Conservation (phyloP, 2,329 filamentous ascomycete genomes). For the Arthrobotrys sinensis region DNA sequence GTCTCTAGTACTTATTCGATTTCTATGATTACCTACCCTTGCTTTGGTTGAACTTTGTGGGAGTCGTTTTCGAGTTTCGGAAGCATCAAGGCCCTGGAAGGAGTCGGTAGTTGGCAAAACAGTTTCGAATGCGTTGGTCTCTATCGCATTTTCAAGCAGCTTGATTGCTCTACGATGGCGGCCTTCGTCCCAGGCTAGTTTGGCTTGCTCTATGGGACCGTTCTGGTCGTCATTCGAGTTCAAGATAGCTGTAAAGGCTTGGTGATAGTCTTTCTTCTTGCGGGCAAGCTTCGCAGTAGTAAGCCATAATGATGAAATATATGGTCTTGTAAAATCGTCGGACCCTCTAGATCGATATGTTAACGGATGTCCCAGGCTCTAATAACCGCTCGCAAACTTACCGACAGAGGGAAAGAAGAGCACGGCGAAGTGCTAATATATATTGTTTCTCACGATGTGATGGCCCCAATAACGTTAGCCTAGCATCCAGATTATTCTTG, state of each 20-base stretch:
- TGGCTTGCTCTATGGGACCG: conserved; percentile 93
- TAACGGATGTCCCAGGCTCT: neutral
- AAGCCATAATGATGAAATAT: conserved; percentile 88
- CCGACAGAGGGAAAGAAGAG: conserved; percentile 85
- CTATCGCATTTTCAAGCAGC: conserved; percentile 87
- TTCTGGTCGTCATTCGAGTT: conserved; percentile 87
- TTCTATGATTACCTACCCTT: conserved; percentile 27
- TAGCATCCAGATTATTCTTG: conserved; percentile 75
- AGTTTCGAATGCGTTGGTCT: conserved; percentile 80
- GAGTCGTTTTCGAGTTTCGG: conserved; percentile 42
- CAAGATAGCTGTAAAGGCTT: conserved; percentile 93
- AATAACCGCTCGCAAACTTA: conserved; percentile 68
- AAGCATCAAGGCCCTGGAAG: conserved; percentile 45
- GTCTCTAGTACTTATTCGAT: conserved; percentile 62
- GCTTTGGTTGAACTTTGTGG: conserved; percentile 59
- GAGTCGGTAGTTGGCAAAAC: conserved; percentile 66
- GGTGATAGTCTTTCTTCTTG: conserved; percentile 85
- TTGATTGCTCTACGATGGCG: conserved; percentile 96
- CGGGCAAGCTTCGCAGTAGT: conserved; percentile 86
- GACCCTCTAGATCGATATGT: conserved; percentile 29
- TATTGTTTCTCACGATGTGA: conserved; percentile 96
- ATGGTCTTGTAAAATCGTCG: conserved; percentile 76
- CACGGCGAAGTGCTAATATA: conserved; percentile 85
- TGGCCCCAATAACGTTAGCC: conserved; percentile 90
- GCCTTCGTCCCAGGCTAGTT: conserved; percentile 91